phyloP scores from a whole-genome alignment of 179 eudicot species.

The Gypsophila paniculata region DNA sequence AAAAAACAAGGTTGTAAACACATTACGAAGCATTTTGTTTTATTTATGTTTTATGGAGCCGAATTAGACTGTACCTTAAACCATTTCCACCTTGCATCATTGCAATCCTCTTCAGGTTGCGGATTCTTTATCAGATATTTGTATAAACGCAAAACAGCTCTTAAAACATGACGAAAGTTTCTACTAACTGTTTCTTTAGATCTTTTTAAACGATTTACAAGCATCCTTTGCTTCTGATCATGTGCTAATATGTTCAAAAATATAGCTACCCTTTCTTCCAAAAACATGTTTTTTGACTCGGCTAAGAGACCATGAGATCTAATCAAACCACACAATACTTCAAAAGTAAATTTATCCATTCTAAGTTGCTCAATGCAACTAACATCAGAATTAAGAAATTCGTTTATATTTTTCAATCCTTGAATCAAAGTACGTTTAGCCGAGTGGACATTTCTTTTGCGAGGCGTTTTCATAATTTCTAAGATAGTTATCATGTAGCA shows the following conservation, averaged over 20 bases:
- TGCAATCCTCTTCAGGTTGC: slow-evolving; percentile 14
- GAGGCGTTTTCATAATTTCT: slow-evolving; percentile 8
- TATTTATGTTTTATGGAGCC: no score
- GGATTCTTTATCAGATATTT: not conserved
- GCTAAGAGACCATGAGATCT: slow-evolving; percentile 6
- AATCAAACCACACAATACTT: not conserved
- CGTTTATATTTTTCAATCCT: not conserved
- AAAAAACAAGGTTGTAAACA: not conserved
- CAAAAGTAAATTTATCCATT: no score
- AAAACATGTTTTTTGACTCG: slow-evolving; percentile 12
- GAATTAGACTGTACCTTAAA: slow-evolving; percentile 16
- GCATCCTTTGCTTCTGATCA: slow-evolving; percentile 10
- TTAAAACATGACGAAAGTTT: slow-evolving; percentile 16
- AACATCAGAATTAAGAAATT: not conserved
- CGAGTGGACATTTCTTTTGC: slow-evolving; percentile 6
- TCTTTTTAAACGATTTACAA: slow-evolving; percentile 5
- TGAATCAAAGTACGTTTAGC: slow-evolving; percentile 1
- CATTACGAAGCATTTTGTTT: no score
- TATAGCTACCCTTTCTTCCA: not conserved
- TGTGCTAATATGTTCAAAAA: slow-evolving; percentile 14
- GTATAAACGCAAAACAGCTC: slow-evolving; percentile 9
- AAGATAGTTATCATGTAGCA: not conserved
- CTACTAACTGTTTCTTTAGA: slow-evolving; percentile 16
- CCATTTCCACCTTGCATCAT: slow-evolving; percentile 16
- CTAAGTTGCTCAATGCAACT: slow-evolving; percentile 3